A percentile compares a stretch with the other conserved stretches of the same genome.
Conservation (phyloP, 805 yeast genomes). For the Zygosaccharomyces rouxii region DNA sequence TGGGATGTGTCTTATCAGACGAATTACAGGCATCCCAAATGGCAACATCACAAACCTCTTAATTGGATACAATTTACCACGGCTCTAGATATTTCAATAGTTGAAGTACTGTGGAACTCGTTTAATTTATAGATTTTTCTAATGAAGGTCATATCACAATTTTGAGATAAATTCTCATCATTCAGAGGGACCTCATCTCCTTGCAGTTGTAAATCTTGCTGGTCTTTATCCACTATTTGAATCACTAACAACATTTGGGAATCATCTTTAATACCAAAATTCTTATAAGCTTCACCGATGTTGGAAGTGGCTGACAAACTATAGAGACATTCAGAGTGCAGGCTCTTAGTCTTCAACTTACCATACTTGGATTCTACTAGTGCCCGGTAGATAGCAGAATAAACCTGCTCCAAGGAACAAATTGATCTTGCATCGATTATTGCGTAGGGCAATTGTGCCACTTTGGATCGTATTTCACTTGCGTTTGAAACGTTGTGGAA, state of each 20-base stretch:
- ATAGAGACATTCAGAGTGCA: slow-evolving; percentile 70
- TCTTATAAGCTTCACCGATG: slow-evolving; percentile 59
- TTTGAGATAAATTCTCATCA: slow-evolving; percentile 32
- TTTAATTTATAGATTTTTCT: slow-evolving; percentile 34
- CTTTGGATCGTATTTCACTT: slow-evolving; percentile 37
- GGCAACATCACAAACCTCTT: slow-evolving; percentile 38
- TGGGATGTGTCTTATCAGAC: slow-evolving; percentile 71
- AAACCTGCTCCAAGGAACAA: slow-evolving; percentile 57
- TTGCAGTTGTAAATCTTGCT: slow-evolving; percentile 16
- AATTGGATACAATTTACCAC: slow-evolving; percentile 46
- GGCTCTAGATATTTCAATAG: slow-evolving; percentile 37
- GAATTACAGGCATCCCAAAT: slow-evolving; percentile 39
- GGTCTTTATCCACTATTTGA: slow-evolving; percentile 39
- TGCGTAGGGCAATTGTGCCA: slow-evolving; percentile 55
- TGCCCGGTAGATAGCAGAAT: slow-evolving; percentile 57
- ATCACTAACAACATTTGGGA: slow-evolving; percentile 46
- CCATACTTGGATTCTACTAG: slow-evolving; percentile 47
- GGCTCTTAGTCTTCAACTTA: slow-evolving; percentile 53
- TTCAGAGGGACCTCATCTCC: slow-evolving; percentile 37
- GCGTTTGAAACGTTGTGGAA: slow-evolving; percentile 46
- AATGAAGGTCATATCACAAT: slow-evolving; percentile 36
- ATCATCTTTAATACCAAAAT: slow-evolving; percentile 61
- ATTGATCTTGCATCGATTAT: slow-evolving; percentile 59
- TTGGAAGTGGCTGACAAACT: slow-evolving; percentile 67
- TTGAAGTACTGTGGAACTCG: slow-evolving; percentile 19